Evolutionary conservation across 805 yeast genomes (phyloP).

Genomic region (Schwanniomyces polymorphus): DNA sequence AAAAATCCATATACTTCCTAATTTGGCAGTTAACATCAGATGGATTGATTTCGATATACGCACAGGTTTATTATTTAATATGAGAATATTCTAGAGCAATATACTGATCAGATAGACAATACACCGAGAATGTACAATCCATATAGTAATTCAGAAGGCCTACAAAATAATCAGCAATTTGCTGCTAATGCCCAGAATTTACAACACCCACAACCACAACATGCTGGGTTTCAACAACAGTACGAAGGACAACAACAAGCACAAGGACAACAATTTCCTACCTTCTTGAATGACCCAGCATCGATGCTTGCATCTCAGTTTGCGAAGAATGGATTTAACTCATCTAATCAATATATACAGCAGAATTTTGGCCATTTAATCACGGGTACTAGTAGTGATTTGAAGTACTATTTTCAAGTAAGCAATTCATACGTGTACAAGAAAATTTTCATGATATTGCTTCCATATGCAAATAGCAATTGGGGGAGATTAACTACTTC

Average conservation of each 20-base stretch:
- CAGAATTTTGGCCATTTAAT: conserved; percentile 61
- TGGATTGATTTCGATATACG: neutral
- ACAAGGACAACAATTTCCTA: conserved; percentile 13
- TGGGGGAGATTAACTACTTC: conserved; percentile 63
- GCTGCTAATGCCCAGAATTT: conserved; percentile 21
- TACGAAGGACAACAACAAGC: conserved; percentile 2
- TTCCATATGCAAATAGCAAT: conserved; percentile 82
- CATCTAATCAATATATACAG: conserved; percentile 77
- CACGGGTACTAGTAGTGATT: conserved; percentile 46
- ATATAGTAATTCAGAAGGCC: conserved; percentile 26
- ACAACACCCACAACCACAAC: conserved; percentile 33
- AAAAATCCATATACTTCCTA: neutral
- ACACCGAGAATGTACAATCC: conserved; percentile 36
- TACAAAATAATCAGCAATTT: conserved; percentile 22
- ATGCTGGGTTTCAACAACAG: conserved; percentile 13
- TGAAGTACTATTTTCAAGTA: conserved; percentile 89
- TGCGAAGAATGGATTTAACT: conserved; percentile 80
- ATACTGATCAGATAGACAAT: neutral
- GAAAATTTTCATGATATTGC: conserved; percentile 70
- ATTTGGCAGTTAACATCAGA: conserved; percentile 5
- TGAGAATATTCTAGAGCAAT: neutral
- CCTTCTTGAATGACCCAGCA: conserved; percentile 72
- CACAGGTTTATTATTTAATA: neutral
- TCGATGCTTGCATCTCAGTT: conserved; percentile 85
- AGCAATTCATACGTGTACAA: conserved; percentile 81